Percentiles rank a stretch among this genome's conserved stretches.
These are phyloP conservation scores for Geosmithia putterillii DNA, from an alignment of 2,329 filamentous ascomycete species.

Conservation along the genomic window DNA sequence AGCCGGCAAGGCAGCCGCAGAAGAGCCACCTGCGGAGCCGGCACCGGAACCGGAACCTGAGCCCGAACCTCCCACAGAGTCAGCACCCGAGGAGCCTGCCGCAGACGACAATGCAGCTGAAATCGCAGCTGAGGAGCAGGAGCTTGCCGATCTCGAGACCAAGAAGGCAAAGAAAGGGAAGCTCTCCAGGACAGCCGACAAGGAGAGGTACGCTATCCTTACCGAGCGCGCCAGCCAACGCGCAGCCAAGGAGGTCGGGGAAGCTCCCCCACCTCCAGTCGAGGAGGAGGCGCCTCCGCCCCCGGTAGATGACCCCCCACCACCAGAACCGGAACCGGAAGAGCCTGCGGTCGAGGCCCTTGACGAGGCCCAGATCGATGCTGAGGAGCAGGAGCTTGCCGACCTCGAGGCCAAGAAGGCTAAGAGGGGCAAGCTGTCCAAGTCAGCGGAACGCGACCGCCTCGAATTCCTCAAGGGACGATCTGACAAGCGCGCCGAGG, in stretches of 20 bases:
- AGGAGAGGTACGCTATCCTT: slow-evolving; percentile 13
- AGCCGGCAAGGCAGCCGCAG: slow-evolving; percentile 1
- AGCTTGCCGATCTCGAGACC: slow-evolving; percentile 12
- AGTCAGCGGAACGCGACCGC: slow-evolving; percentile 13
- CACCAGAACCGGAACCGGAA: slow-evolving; percentile 9
- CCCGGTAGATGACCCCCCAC: slow-evolving; percentile 12
- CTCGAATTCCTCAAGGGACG: slow-evolving; percentile 9
- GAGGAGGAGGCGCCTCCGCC: slow-evolving; percentile 1
- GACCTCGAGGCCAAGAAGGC: slow-evolving; percentile 16
- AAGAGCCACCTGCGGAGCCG: background rate
- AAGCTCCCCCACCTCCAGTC: background rate
- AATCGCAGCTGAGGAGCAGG: slow-evolving; percentile 9
- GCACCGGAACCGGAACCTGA: slow-evolving; percentile 1
- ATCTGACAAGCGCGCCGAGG: slow-evolving; percentile 8
- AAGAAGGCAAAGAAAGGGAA: slow-evolving; percentile 14
- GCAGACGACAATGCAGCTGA: slow-evolving; percentile 4
- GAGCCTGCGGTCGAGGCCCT: slow-evolving; percentile 9
- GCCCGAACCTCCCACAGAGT: background rate
- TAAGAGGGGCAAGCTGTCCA: slow-evolving; percentile 10
- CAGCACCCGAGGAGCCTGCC: slow-evolving; percentile 6
- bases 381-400: slow-evolving; percentile 11
- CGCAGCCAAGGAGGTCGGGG: slow-evolving; percentile 14
- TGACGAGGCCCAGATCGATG: slow-evolving; percentile 11
- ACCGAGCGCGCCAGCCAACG: slow-evolving; percentile 8
- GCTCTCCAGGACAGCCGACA: slow-evolving; percentile 8